These are phyloP conservation scores for Limtongia smithiae DNA, from an alignment of 805 yeast genomes.

Conservation along the genomic window DNA sequence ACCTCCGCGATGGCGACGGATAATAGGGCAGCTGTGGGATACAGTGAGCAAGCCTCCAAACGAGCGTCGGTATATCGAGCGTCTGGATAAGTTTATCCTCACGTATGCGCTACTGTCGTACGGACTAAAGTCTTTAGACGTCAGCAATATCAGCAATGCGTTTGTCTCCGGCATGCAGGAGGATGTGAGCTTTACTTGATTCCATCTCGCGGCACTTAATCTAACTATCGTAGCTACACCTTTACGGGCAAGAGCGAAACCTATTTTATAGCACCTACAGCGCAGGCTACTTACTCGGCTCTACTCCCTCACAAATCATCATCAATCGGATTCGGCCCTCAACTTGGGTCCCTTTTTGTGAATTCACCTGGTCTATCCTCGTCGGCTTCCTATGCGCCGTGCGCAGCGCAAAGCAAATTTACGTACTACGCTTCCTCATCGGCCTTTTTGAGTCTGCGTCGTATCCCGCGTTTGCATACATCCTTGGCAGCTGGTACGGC, in stretches of 20 bases:
- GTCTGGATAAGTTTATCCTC: constrained; percentile 37
- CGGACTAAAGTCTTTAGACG: constrained; percentile 55
- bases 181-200: constrained; percentile 37
- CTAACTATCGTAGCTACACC: not conserved
- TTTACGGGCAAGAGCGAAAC: constrained; percentile 24
- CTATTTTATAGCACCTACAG: constrained; percentile 16
- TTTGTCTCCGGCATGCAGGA: constrained; percentile 63
- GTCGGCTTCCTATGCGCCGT: constrained; percentile 31
- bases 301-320: constrained; percentile 39
- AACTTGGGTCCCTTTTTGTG: constrained; percentile 34
- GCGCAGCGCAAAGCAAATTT: constrained; percentile 30
- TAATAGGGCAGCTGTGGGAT: constrained; percentile 25
- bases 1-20: constrained; percentile 3
- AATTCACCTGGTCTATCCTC: constrained; percentile 32
- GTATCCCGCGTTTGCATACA: constrained; percentile 33
- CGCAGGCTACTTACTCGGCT: constrained; percentile 37
- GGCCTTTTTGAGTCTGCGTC: constrained; percentile 36
- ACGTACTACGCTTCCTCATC: constrained; percentile 35
- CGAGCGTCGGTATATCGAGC: constrained; percentile 37
- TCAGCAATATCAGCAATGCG: constrained; percentile 59
- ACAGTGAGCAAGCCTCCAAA: constrained; percentile 29
- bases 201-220: too few relatives aligned
- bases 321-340: constrained; percentile 34
- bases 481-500: constrained; percentile 36
- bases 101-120: constrained; percentile 39